Percentiles rank a stretch among this genome's conserved stretches.
Evolutionary conservation across 805 yeast species (phyloP).

Genomic region (baker's yeast (Saccharomyces cerevisiae)): DNA sequence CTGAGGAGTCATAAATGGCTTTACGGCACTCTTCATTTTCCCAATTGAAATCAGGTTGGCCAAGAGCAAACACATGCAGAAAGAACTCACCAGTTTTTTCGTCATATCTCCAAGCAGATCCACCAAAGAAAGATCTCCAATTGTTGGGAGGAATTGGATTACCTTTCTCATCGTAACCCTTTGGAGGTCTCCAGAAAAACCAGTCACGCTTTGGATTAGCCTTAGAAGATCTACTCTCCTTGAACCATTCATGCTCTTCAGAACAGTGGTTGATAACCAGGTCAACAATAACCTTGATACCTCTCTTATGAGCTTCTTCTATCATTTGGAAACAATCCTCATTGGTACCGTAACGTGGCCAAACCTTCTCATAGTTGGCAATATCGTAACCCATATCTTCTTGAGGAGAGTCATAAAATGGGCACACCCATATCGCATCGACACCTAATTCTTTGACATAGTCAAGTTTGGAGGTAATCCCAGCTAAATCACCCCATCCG

Average conservation of each 20-base stretch:
- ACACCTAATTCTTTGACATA: not conserved
- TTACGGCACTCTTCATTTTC: not conserved
- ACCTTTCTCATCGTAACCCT: not conserved
- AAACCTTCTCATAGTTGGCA: not conserved
- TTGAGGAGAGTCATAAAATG: not conserved
- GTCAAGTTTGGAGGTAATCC: not conserved
- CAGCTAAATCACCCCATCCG: not conserved
- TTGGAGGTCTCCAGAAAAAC: not conserved
- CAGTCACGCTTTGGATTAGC: not conserved
- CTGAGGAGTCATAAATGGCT: not conserved
- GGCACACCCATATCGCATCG: not conserved
- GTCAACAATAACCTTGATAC: not conserved
- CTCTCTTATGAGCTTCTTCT: not conserved
- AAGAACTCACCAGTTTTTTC: not conserved
- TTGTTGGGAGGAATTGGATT: not conserved
- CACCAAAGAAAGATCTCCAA: not conserved
- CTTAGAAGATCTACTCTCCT: not conserved
- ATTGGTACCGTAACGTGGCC: not conserved
- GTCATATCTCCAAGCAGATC: not conserved
- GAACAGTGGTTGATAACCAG: not conserved
- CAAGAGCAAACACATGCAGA: not conserved
- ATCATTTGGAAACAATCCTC: not conserved
- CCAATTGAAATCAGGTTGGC: not conserved
- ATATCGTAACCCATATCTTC: not conserved
- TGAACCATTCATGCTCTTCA: not conserved